A percentile compares a stretch with the other conserved stretches of the same genome.
Conservation (phyloP, 2,329 filamentous ascomycete genomes). For the Colletotrichum tropicale region DNA sequence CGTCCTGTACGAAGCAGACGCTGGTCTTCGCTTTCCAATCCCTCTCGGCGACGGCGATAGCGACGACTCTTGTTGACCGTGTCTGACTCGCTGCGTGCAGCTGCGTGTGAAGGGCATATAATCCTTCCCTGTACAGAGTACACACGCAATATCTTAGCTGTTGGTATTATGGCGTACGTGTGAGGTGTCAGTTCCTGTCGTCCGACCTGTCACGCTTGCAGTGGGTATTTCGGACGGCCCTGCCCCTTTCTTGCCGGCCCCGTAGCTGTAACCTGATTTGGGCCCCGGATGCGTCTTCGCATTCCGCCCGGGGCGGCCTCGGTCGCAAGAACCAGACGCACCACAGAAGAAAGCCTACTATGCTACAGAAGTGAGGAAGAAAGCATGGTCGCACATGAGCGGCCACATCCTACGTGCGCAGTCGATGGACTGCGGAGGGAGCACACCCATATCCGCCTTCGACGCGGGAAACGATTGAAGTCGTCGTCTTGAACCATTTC, state of each 20-base stretch:
- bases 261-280: slow-evolving; percentile 15
- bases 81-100: background rate
- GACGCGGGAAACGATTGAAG: background rate
- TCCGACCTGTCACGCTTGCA: slow-evolving; percentile 11
- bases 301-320: background rate
- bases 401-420: background rate
- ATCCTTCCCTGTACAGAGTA: background rate
- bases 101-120: background rate
- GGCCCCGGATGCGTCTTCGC: slow-evolving; percentile 5
- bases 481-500: background rate
- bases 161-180: background rate
- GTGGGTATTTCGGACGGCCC: slow-evolving; percentile 5
- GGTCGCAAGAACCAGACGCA: background rate
- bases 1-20: background rate
- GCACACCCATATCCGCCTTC: background rate
- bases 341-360: background rate
- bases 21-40: background rate
- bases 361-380: background rate
- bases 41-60: background rate
- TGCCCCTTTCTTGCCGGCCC: background rate
- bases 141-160: background rate
- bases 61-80: background rate
- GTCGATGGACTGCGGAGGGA: background rate
- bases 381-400: background rate
- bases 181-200: slow-evolving; percentile 1